phyloP scores from a whole-genome alignment of 768 basidiomycete genomes.

The Galerina sulciceps region DNA sequence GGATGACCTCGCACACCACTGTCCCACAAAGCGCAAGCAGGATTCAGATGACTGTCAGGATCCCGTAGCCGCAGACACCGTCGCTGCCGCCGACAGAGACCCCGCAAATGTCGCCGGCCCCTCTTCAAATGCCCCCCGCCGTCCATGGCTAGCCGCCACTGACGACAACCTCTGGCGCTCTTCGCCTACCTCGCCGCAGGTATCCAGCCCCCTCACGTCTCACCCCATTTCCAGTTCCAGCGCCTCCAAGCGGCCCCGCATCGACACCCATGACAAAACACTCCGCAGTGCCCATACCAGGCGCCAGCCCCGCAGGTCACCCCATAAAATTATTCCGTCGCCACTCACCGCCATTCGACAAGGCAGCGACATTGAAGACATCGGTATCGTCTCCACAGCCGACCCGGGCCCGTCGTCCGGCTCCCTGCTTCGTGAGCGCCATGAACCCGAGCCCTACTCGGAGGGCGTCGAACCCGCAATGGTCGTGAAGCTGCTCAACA shows the following conservation, averaged over 20 bases:
- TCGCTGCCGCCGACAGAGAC: conserved; percentile 36
- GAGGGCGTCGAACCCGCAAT: too few relatives aligned
- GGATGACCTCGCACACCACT: conserved; percentile 65
- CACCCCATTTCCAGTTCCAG: conserved; percentile 26
- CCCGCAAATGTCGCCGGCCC: conserved; percentile 18
- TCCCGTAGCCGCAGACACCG: conserved; percentile 27
- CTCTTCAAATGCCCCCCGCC: conserved; percentile 40
- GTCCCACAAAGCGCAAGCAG: conserved; percentile 69
- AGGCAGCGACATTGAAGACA: conserved; percentile 50
- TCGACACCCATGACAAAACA: conserved; percentile 36
- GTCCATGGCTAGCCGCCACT: conserved; percentile 36
- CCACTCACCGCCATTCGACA: conserved; percentile 33
- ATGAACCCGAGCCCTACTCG: conserved; percentile 10
- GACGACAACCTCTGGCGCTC: conserved; percentile 26
- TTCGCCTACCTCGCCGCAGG: conserved; percentile 33
- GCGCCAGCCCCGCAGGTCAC: conserved; percentile 12
- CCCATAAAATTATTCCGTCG: conserved; percentile 27
- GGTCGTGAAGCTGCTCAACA: background rate
- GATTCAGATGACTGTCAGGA: conserved; percentile 50
- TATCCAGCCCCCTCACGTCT: conserved; percentile 34
- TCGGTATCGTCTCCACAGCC: conserved; percentile 44
- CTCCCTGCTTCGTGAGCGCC: conserved; percentile 39
- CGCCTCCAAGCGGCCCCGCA: conserved; percentile 44
- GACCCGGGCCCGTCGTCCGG: conserved; percentile 51
- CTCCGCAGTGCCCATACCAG: conserved; percentile 17